Evolutionary conservation across 257 asterid genomes (phyloP), one percentile per base, ranked within the genome.

Genomic region (Dorcoceras hygrometricum): DNA sequence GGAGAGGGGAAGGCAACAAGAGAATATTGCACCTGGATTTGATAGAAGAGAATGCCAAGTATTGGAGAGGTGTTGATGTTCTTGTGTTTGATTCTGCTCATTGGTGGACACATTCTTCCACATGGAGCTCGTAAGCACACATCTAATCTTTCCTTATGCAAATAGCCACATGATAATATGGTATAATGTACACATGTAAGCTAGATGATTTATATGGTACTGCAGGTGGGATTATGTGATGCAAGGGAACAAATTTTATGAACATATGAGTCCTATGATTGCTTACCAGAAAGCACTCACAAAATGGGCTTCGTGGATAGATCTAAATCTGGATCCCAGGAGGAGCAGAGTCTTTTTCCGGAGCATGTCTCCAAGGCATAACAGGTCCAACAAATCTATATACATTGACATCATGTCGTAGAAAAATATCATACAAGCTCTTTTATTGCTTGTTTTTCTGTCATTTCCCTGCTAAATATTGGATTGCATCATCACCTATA

Each of bases 11-110:
- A 31, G 83, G 81, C 28, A 63, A 72, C 66, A 81, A 87, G 90
- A 87, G 91, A 63, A 73, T 85, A 25, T 57, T 91, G 76, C 96
- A 89, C 73, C 75, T 89, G 14, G 98, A 91, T 68, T 75, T 71
- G 79, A 91, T 91, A 8, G 96, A 91, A 72, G 96, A 89, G 61
- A 91, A 91, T 56, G 98, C 96, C 0, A 86, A 87, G 76, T 89
- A 84, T 68, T 91, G 98, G 98, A 84, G 96, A 77, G 92, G 90
- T 59, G 92, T 80, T 54, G 92, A 91, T 71, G 81, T 83, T 65
- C 96, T 91, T 66, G 95, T 86, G 62, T 91, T 87, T 62, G 96
- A 91, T 81, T 91, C 98, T 2, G 96, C 98, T 70, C 96, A 89
- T 63, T 91, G 96, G 96, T 91, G 98, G 96, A 82, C 96, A 74